Base-by-base conservation (phyloP, 495 filamentous ascomycete genomes). In the Neurospora cerealis region DNA sequence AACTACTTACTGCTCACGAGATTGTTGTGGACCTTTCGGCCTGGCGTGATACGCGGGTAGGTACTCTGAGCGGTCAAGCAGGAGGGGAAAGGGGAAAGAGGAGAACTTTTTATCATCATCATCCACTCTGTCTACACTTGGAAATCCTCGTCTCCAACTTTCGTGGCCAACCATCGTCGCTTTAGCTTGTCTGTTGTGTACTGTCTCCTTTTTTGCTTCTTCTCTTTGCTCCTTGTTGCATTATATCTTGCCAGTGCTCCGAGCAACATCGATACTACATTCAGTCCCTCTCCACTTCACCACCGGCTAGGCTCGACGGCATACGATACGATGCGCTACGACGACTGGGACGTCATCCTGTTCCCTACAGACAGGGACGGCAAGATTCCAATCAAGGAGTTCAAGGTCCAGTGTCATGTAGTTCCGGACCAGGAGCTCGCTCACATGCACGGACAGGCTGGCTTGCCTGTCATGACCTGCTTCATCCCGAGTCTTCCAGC, bases 261-360 rank as follows among this genome's bases (percentile, higher is more conserved):
- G 70, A 77, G 3, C 72, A 77, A 71, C 73, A 40, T 60, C 32
- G 34, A 41, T 32, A 48, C 32, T 39, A 24, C 41, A 62, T 71
- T 36, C 19, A 69, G 42, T 73, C 39, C 44, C 71, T 77, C 46
- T 69, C 19, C 37, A 24, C 1, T 2, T 32, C 71, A 44, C 4
- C 71, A 4, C 19, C 19, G 19, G 7, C 40, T 32, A 24, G 10
- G 39, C 48, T 66, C 42, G 54, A 41, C 41, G 28, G 15, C 24
- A 38, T 73, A 40, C 70, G 9, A 32, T 21, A 74, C 36, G n/a
- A 96, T 96, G 93, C 90, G 93, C 71, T 96, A 92, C 85, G 87
- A 91, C 73, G 90, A 91, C 77, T 96, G 93, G 94, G 94, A 96
- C 79, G 87, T 95, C 70, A 89, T 96, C 70, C 84, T 97, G 72